These are phyloP conservation scores for Citrus reticulata DNA, from an alignment of 345 rosid species.

Conservation along the genomic window DNA sequence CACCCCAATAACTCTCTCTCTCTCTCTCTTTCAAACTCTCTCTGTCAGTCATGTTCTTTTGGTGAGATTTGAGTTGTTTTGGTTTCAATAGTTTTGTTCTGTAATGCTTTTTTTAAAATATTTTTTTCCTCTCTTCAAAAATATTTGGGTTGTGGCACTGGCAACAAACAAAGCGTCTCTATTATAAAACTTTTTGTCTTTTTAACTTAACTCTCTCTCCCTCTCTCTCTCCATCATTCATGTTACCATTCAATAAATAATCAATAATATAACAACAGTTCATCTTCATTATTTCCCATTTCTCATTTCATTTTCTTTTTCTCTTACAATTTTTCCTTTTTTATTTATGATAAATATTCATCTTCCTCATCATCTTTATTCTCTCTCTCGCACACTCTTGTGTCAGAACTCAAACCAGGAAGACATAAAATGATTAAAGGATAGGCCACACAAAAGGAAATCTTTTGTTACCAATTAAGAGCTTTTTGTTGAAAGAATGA, in stretches of 20 bases:
- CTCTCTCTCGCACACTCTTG: not conserved
- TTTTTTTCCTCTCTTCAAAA: not conserved
- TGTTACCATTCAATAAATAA: not conserved
- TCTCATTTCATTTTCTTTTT: not conserved
- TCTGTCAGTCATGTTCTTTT: slow-evolving; percentile 3
- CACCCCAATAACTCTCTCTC: not conserved
- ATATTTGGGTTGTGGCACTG: not conserved
- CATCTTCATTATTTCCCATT: not conserved
- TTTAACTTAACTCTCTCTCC: not conserved
- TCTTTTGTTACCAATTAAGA: not conserved
- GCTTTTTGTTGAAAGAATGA: slow-evolving; percentile 44
- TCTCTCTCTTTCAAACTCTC: not conserved
- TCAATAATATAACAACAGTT: not conserved
- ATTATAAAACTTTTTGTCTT: not conserved
- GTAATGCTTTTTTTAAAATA: not conserved
- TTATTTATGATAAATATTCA: slow-evolving; percentile 4
- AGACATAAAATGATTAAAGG: not conserved
- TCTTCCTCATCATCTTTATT: not conserved
- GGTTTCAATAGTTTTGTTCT: not conserved
- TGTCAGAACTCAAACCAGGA: not conserved
- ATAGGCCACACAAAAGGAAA: not conserved
- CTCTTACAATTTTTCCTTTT: not conserved
- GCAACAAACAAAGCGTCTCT: too few species aligned
- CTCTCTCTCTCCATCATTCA: slow-evolving; percentile 3
- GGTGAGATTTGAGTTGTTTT: not conserved